Evolutionary conservation across 176 grass and related monocot genomes (phyloP), one percentile per base, ranked within the genome.

Genomic region (Aegilops sharonensis): DNA sequence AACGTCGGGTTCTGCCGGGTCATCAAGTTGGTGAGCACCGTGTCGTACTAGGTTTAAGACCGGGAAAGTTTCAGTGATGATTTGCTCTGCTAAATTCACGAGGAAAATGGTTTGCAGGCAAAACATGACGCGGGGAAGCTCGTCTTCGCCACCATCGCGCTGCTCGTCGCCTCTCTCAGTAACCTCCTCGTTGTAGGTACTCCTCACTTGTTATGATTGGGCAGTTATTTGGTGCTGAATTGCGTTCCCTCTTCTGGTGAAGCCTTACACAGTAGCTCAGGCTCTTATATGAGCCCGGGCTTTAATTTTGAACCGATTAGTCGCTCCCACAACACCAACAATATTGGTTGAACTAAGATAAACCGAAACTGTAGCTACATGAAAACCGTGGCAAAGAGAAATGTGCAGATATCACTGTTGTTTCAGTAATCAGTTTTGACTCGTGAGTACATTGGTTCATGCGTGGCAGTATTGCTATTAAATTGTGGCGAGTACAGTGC

Each of bases 151-250:
- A 99, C 97, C 35, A 45, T 91, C 23, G 94, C 94, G 40, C 89
- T 99, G 67, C 83, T 99, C 63, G 69, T 96, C 62, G 97, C 97
- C 31, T 96, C 97, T 57, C 88, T 95, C 63, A 92, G 86, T 30
- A 99, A 86, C 91, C 82, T 99, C 88, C 90, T 99, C 68, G 83
- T 99, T 92, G 97, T 96, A 96, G 80, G 92, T 94, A 88, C 23
- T 77, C 52, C 47, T 68, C 59, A 87, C 85, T 75, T 80, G 10
- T 76, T 87, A 25, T 29, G 47, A 72, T 9, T n/a, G 34, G 5
- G 4, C 1, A 30, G 72, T 30, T 50, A 52, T 39, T 7, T 3
- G 11, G 11, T 76, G 37, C 60, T 54, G 56, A 62, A 15, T 34
- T 14, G 50, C 14, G 5, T 18, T 54, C 15, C 5, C 14, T 52